Evolutionary conservation across 257 asterid genomes (phyloP).

Genomic region (Fraxinus anomala): DNA sequence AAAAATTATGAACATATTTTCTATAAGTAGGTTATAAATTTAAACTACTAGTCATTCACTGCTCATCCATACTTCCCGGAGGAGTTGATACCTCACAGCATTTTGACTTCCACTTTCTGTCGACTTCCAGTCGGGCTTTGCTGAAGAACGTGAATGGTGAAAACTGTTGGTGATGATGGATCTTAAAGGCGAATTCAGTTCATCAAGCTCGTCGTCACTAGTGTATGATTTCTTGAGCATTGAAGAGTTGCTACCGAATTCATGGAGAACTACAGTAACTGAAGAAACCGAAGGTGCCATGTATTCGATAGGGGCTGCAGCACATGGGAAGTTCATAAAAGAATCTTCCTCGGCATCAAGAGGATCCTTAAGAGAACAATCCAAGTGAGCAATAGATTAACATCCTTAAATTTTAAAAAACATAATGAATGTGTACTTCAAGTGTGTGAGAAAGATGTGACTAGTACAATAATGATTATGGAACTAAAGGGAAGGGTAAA

Average conservation of each 20-base stretch:
- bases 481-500: neutral
- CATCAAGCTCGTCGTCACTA: slow-evolving; percentile 80
- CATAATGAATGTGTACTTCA: neutral
- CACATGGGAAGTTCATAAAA: slow-evolving; percentile 57
- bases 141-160: slow-evolving; percentile 37
- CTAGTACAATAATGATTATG: neutral
- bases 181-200: slow-evolving; percentile 60
- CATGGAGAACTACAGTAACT: slow-evolving; percentile 48
- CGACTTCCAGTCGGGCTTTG: slow-evolving; percentile 34
- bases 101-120: slow-evolving; percentile 36
- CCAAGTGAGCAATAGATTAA: neutral
- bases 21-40: neutral
- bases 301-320: slow-evolving; percentile 58
- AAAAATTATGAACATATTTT: neutral
- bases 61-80: slow-evolving; percentile 60
- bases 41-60: slow-evolving; percentile 21
- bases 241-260: slow-evolving; percentile 42
- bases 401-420: neutral
- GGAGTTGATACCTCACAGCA: slow-evolving; percentile 67
- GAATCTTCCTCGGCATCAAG: slow-evolving; percentile 48
- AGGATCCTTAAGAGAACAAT: slow-evolving; percentile 44
- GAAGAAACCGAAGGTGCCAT: slow-evolving; percentile 50
- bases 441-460: neutral
- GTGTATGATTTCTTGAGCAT: slow-evolving; percentile 69
- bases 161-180: slow-evolving; percentile 37